Evolutionary conservation across 345 rosid species (phyloP).

Genomic region (Cochlearia excelsa): DNA sequence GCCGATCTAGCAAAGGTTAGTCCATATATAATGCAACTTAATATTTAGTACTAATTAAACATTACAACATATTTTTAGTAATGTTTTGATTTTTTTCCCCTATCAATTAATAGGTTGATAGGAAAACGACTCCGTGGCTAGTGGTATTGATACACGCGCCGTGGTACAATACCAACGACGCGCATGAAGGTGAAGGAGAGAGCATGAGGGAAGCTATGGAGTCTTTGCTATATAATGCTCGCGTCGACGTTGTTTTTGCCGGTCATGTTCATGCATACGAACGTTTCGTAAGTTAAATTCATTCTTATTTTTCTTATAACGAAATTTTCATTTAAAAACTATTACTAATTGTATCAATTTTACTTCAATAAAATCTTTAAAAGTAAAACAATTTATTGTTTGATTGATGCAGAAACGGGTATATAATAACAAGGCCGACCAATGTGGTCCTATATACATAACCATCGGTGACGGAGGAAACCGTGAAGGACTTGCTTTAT

Average conservation of each 20-base stretch:
- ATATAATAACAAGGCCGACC: conserved; percentile 41
- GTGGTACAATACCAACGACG: conserved; percentile 82
- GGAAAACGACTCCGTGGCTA: conserved; percentile 78
- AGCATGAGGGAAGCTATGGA: conserved; percentile 85
- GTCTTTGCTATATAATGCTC: conserved; percentile 53
- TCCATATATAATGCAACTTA: too few species aligned
- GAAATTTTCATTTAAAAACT: too few species aligned
- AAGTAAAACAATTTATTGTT: not conserved
- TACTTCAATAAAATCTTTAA: too few species aligned
- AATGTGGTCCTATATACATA: conserved; percentile 69
- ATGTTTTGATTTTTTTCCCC: not conserved
- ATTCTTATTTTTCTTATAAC: too few species aligned
- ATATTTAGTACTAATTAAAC: too few species aligned
- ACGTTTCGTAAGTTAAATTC: conserved; percentile 65
- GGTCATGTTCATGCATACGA: conserved; percentile 97
- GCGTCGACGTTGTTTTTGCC: conserved; percentile 74
- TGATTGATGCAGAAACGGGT: conserved; percentile 56
- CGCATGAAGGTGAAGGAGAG: conserved; percentile 94
- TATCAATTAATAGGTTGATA: conserved; percentile 36
- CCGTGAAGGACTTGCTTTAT: conserved; percentile 68
- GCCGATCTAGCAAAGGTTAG: conserved; percentile 50
- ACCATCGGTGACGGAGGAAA: conserved; percentile 93
- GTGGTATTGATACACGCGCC: conserved; percentile 77
- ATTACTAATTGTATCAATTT: too few species aligned
- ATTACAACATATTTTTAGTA: too few species aligned